Base-by-base conservation (phyloP, 345 rosid species). In the Eucalyptus sideroxylon region DNA sequence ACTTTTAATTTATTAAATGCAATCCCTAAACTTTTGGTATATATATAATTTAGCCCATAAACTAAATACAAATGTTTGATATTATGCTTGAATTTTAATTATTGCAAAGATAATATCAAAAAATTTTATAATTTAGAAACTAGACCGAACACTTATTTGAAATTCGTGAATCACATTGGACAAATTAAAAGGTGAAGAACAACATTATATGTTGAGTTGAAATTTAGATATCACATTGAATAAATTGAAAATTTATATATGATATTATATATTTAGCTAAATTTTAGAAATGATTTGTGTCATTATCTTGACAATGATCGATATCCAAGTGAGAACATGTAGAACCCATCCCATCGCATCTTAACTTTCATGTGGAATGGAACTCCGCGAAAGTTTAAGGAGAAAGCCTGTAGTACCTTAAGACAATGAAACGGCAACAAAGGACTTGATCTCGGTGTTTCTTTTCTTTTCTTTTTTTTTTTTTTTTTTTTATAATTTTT, bases 21-120 rank as follows among this genome's bases (percentile, higher is more conserved):
- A 3, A 23, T 21, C 1, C 1, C 0, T 56, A 0, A 56, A 9
- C 0, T 56, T 9, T 23, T 0, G 6, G 1, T 53, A 53, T 53
- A 0, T 53, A 5, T 21, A 4, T 21, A 53, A 53, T 53, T 53
- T 53, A 8, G 11, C 5, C 5, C 56, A 19, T 53, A 7, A 53
- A 53, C 2, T 8, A 19, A 8, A 53, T 3, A 0, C 8, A 53
- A 8, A 53, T 3, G 1, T 19, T 53, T 0, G 59, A 53, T 53
- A 53, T 53, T 53, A 53, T 53, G 1, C 5, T 19, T 8, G 2
- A 53, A 56, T 1, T 23, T 56, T 1, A 56, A 56, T 24, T 56
- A 56, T 9, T 56, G 6, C 14, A 24, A 56, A 1, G 30, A 56
- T 8, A 53, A 53, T 53, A 16, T 1, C 0, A 1, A 55, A 8